Evolutionary conservation across 371 early-diverging fungal genomes (phyloP).

Genomic region (Circinella umbellata): DNA sequence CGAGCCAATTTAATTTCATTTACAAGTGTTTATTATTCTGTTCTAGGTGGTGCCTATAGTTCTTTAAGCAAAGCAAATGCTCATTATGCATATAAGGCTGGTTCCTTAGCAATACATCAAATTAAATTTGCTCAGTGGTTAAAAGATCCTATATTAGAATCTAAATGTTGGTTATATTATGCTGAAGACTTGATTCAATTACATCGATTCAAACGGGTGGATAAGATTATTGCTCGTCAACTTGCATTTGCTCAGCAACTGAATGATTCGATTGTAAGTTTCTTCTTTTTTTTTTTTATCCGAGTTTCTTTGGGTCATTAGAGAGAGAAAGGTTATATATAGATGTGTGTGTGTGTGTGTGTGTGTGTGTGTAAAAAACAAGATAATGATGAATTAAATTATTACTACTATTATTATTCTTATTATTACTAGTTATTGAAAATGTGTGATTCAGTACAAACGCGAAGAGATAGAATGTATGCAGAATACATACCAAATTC

Average conservation of each 20-base stretch:
- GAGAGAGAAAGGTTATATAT: not conserved
- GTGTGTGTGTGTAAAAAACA: not conserved
- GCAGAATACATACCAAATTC: not conserved
- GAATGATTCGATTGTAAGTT: conserved; percentile 38
- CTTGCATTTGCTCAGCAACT: conserved; percentile 19
- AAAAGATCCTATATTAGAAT: conserved; percentile 48
- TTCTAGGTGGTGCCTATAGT: conserved; percentile 58
- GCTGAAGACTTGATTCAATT: conserved; percentile 57
- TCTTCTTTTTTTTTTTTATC: not conserved
- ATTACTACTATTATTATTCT: not conserved
- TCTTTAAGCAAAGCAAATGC: conserved; percentile 51
- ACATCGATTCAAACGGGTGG: conserved; percentile 32
- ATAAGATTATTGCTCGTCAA: conserved; percentile 40
- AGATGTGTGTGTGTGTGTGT: no score
- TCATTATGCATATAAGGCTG: conserved; percentile 50
- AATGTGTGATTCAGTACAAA: conserved; percentile 23
- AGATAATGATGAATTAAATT: not conserved
- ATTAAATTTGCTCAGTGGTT: conserved; percentile 48
- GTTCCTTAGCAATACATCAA: conserved; percentile 47
- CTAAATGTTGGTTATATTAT: conserved; percentile 61
- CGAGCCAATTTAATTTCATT: conserved; percentile 40
- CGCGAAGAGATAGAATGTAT: conserved; percentile 4
- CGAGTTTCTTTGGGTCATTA: no score
- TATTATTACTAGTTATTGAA: conserved; percentile 9
- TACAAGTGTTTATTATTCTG: conserved; percentile 50